phyloP scores from a whole-genome alignment of 169 alveolate genomes.

The Cryptosporidium canis region DNA sequence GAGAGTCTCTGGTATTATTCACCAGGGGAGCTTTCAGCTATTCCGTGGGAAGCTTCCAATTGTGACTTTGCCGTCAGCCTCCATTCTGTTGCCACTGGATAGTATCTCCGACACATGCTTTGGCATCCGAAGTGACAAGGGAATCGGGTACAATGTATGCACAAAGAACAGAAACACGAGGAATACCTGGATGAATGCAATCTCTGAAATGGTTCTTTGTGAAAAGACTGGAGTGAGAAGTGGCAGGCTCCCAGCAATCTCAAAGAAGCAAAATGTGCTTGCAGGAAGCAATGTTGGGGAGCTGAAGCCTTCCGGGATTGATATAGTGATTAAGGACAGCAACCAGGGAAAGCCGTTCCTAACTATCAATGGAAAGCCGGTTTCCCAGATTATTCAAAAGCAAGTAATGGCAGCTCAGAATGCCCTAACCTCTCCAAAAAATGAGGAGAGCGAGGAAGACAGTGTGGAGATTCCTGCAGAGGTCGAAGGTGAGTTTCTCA shows the following conservation, averaged over 20 bases:
- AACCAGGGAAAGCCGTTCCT: slow-evolving; percentile 56
- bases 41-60: slow-evolving; percentile 57
- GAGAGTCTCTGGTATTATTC: slow-evolving; percentile 62
- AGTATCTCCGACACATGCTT: slow-evolving; percentile 40
- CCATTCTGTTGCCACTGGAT: slow-evolving; percentile 44
- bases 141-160: slow-evolving; percentile 59
- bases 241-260: slow-evolving; percentile 53
- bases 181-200: slow-evolving; percentile 61
- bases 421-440: slow-evolving; percentile 6
- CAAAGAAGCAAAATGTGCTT: slow-evolving; percentile 51
- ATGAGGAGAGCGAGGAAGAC: slow-evolving; percentile 50
- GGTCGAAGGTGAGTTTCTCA: slow-evolving; percentile 41
- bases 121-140: slow-evolving; percentile 55
- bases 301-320: slow-evolving; percentile 38
- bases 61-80: slow-evolving; percentile 30
- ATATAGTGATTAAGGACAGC: slow-evolving; percentile 60
- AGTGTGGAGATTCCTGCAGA: slow-evolving; percentile 50
- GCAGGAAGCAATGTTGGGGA: slow-evolving; percentile 62
- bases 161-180: slow-evolving; percentile 54
- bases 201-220: slow-evolving; percentile 54
- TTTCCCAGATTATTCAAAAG: slow-evolving; percentile 58
- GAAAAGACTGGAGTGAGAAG: slow-evolving; percentile 38
- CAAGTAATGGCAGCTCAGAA: slow-evolving; percentile 71
- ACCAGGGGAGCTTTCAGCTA: slow-evolving; percentile 41
- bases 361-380: slow-evolving; percentile 57